Conservation (phyloP, 148 eudicot species). For the Heliamphora exappendiculata region DNA sequence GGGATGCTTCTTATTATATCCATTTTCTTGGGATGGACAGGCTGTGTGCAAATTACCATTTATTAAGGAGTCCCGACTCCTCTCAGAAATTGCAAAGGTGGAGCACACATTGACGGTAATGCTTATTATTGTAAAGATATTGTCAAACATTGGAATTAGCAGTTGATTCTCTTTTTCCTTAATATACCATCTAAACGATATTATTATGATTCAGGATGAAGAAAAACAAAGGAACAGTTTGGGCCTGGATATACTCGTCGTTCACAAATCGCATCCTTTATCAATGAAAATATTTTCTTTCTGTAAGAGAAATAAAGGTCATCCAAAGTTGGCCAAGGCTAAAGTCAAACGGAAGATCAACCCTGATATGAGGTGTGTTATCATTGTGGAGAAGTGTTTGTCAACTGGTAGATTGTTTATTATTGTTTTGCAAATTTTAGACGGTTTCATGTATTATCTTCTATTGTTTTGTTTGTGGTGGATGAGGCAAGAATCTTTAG, state of each 20-base stretch:
- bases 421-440: conserved; percentile 1
- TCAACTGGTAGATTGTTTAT: background rate
- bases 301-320: conserved; percentile 1
- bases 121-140: background rate
- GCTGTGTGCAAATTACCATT: conserved; percentile 33
- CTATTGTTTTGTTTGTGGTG: background rate
- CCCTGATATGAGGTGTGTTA: conserved; percentile 23
- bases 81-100: conserved; percentile 26
- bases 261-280: conserved; percentile 22
- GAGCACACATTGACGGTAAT: conserved; percentile 37
- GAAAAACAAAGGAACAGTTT: conserved; percentile 25
- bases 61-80: conserved; percentile 30
- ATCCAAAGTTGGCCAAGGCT: conserved; percentile 12
- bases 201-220: conserved; percentile 19
- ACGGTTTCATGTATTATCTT: background rate
- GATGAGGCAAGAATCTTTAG: no score
- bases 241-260: conserved; percentile 22
- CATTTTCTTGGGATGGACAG: conserved; percentile 12
- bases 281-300: conserved; percentile 15
- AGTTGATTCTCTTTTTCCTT: background rate
- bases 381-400: background rate
- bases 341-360: conserved; percentile 20
- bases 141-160: background rate
- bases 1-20: background rate
- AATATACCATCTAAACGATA: background rate